These are phyloP conservation scores for Aaosphaeria pasadenensis DNA, from an alignment of 2,329 filamentous ascomycete genomes.

Conservation along the genomic window DNA sequence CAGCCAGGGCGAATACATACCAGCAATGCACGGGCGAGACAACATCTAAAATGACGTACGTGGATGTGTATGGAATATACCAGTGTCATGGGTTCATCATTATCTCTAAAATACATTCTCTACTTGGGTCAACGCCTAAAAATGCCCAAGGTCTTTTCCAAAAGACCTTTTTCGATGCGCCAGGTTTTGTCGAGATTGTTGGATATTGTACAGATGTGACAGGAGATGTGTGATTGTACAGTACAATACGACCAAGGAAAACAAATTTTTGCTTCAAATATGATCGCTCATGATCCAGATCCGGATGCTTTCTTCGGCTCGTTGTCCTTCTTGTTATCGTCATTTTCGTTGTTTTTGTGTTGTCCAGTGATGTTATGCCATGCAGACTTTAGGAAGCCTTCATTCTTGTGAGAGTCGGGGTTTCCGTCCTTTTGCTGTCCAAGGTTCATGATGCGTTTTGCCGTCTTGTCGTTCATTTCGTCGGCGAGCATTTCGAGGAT, in stretches of 20 bases:
- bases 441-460: constrained; percentile 89
- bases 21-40: too few relatives aligned
- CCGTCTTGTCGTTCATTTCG: constrained; percentile 89
- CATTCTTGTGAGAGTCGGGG: constrained; percentile 61
- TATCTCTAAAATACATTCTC: too few relatives aligned
- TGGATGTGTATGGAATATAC: too few relatives aligned
- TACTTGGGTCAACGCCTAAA: constrained; percentile 15
- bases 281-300: constrained; percentile 18
- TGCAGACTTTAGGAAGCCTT: constrained; percentile 87
- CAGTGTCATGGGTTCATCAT: too few relatives aligned
- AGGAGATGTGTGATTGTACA: constrained; percentile 15
- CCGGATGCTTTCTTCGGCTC: constrained; percentile 35
- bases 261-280: neutral
- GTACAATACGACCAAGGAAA: constrained; percentile 1
- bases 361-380: constrained; percentile 93
- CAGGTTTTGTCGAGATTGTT: too few relatives aligned
- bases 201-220: constrained; percentile 7
- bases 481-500: constrained; percentile 95
- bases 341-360: constrained; percentile 37
- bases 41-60: too few relatives aligned
- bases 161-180: too few relatives aligned
- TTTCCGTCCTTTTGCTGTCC: constrained; percentile 42
- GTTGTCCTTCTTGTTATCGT: constrained; percentile 24
- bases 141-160: constrained; percentile 15
- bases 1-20: too few relatives aligned